Evolutionary conservation across 208 protist species (phyloP), one percentile per base, ranked within the genome.

Genomic region (Acanthamoeba culbertsoni): DNA sequence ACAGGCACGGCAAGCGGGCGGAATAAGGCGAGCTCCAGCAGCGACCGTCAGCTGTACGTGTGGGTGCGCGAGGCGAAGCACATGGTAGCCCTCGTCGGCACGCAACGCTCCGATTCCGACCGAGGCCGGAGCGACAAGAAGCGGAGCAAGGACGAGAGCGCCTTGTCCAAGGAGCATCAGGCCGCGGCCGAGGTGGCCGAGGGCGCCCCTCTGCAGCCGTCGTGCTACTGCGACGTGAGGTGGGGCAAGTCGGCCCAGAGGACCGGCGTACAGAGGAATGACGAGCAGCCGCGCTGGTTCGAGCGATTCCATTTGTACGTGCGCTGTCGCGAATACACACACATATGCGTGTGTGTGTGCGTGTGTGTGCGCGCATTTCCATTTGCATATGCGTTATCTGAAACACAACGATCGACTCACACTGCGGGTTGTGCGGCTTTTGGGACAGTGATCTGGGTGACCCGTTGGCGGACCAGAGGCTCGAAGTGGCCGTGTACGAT

Each of bases 251-350:
- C 46, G 6, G 7, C 43, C 14, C 75, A 59, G 28, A 48, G 46
- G 75, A 86, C 75, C 75, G n/a, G 28, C 75, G 75, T 23, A 28
- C 75, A 28, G 6, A 59, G 35, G 75, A 7, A 14, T 31, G n/a
- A 28, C 3, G 75, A 33, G 28, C 75, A 55, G 46, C 48, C 43
- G 0, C n/a, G 40, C 40, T 86, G 75, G 75, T 86, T 59, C 16
- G 75, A 86, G 48, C 75, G 75, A 40, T 86, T 86, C 35, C 75
- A 86, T 59, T 86, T 86, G 71, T 82, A 48, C 45, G 71, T 31
- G 6, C 68, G 7, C 8, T 62, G 23, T 62, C 55, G n/a, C n/a
- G n/a, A n/a, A n/a, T n/a, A n/a, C n/a, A n/a, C n/a, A n/a, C n/a
- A n/a, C n/a, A n/a, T n/a, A n/a, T n/a, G n/a, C n/a, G n/a, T n/a